Evolutionary conservation across 345 rosid species (phyloP), one percentile per base, ranked within the genome.

Genomic region (Raphanus raphanistrum): DNA sequence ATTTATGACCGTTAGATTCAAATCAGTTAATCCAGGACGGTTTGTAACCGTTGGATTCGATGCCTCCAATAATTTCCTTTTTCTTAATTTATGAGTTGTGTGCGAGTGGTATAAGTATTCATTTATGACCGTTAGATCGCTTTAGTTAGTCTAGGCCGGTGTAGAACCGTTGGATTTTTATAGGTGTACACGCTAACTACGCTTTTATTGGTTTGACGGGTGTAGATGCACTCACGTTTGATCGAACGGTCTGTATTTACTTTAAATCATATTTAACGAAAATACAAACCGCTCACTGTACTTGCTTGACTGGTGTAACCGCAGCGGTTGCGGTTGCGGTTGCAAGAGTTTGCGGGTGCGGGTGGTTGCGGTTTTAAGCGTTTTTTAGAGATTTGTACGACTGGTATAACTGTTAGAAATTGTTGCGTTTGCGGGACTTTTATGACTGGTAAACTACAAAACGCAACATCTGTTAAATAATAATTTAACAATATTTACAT

Each of bases 21-120:
- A 4, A 1, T 7, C 45, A 6, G 8, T 50, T 26, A 9, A 8
- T 17, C 48, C 9, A 4, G 1, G 9, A 28, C 29, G 29, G 4
- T 27, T 5, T 27, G 27, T 1, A 31, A 59, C 76, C 70, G 70
- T 73, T 63, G 60, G 48, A 72, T 73, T 7, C 52, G 6, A n/a
- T 33, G 2, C 38, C 3, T 7, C 2, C 17, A 41, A n/a, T 45
- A 4, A 45, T 45, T 43, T 43, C 50, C 50, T 12, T 45, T 45
- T 45, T 12, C 15, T 43, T 11, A 43, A 43, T 43, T 43, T 43
- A 12, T 11, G 4, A 48, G 54, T 6, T 48, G 54, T 48, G 54
- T 48, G 54, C 54, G 0, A 48, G 54, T 48, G 17, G 54, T 48
- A 4, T 48, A 48, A 13, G 13, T 48, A 48, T 48, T 48, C 1